These are phyloP conservation scores for Primulina eburnea DNA, from an alignment of 257 asterid species.

Conservation along the genomic window DNA sequence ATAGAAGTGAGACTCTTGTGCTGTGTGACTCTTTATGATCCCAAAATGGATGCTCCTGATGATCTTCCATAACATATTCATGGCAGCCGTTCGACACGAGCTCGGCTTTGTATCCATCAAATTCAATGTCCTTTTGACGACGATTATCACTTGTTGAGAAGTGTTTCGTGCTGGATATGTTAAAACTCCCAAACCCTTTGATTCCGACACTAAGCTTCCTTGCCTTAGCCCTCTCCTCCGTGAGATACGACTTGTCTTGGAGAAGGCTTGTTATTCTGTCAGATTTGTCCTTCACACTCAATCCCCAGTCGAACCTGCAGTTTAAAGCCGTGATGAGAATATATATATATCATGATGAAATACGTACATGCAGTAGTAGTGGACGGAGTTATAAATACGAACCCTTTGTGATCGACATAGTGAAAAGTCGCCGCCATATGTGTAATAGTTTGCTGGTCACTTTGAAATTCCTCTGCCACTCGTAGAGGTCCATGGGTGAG, in stretches of 20 bases:
- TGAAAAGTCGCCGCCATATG: conserved; percentile 57
- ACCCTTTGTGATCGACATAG: conserved; percentile 69
- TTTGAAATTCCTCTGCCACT: conserved; percentile 69
- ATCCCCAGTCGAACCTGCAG: conserved; percentile 79
- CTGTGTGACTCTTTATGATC: conserved; percentile 35
- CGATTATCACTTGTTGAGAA: not conserved
- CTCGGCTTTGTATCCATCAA: conserved; percentile 28
- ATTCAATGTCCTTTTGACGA: conserved; percentile 17
- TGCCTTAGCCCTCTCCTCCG: conserved; percentile 64
- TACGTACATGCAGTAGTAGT: no score
- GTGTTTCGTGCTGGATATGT: conserved; percentile 11
- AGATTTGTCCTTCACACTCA: conserved; percentile 51
- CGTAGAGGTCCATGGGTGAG: conserved; percentile 82
- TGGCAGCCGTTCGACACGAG: conserved; percentile 12
- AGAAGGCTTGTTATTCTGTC: conserved; percentile 49
- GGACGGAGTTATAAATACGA: not conserved
- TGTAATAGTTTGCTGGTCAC: conserved; percentile 44
- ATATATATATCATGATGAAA: no score
- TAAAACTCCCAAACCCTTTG: conserved; percentile 75
- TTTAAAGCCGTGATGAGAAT: not conserved
- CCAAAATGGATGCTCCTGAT: conserved; percentile 72
- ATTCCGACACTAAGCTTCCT: conserved; percentile 63
- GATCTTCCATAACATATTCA: conserved; percentile 32
- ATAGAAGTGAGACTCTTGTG: conserved; percentile 45
- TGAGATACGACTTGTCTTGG: conserved; percentile 47